Conservation (phyloP, 2,329 filamentous ascomycete species). For the Periconia sp. region DNA sequence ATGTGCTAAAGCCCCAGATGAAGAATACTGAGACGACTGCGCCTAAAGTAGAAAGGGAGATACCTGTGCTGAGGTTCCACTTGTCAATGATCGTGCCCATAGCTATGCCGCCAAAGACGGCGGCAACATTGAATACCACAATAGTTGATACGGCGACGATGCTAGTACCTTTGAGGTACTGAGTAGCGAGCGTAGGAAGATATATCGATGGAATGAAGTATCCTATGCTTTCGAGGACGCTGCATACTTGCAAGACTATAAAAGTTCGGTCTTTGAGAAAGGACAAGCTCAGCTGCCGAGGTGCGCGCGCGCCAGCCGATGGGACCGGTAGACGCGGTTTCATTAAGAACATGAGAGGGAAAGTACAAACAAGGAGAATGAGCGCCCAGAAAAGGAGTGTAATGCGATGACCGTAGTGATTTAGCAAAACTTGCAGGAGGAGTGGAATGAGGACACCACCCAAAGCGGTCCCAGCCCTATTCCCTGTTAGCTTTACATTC, state of each 20-base stretch:
- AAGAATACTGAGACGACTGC: conserved; percentile 50
- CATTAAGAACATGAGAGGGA: conserved; percentile 40
- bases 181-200: conserved; percentile 48
- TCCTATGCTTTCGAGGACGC: conserved; percentile 45
- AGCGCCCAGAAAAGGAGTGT: conserved; percentile 50
- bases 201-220: conserved; percentile 50
- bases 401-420: conserved; percentile 47
- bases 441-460: conserved; percentile 54
- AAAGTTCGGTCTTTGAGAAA: conserved; percentile 40
- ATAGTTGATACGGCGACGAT: no score
- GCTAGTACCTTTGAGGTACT: no score
- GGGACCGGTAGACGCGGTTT: conserved; percentile 41
- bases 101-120: conserved; percentile 42
- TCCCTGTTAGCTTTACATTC: no score
- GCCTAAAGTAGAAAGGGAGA: conserved; percentile 50
- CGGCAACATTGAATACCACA: conserved; percentile 44
- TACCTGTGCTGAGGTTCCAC: conserved; percentile 49
- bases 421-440: conserved; percentile 48
- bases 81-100: conserved; percentile 51
- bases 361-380: conserved; percentile 34
- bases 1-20: conserved; percentile 55
- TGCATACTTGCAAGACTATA: conserved; percentile 40
- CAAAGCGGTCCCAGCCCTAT: conserved; percentile 46
- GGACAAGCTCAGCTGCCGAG: conserved; percentile 32
- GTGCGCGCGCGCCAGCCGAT: conserved; percentile 13